Conservation (phyloP, 805 yeast species). For the Wickerhamiella hasegawae region DNA sequence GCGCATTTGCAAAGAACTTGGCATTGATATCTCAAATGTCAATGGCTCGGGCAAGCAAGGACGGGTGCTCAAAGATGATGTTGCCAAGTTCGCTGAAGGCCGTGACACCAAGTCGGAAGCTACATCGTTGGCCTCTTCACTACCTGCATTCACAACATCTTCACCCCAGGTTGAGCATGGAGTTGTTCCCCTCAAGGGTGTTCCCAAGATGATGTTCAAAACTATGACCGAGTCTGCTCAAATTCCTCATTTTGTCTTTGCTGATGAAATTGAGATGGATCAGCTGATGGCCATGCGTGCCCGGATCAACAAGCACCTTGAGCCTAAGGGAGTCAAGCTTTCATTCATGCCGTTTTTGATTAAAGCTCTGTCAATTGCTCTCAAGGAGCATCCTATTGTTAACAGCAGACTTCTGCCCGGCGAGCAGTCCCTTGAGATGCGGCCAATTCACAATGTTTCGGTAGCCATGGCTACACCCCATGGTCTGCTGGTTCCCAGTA, state of each 20-base stretch:
- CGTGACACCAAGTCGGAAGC: background rate
- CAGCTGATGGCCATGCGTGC: conserved; percentile 14
- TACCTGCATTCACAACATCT: conserved; percentile 3
- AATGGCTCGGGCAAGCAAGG: conserved; percentile 22
- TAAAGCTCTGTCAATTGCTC: conserved; percentile 20
- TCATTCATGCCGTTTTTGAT: conserved; percentile 23
- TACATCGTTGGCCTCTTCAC: background rate
- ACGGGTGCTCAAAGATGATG: conserved; percentile 22
- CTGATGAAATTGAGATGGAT: conserved; percentile 21
- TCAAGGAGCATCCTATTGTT: conserved; percentile 17
- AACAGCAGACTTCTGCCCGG: conserved; percentile 15
- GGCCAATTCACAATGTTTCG: conserved; percentile 19
- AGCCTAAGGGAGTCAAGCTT: conserved; percentile 9
- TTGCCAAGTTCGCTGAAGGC: conserved; percentile 6
- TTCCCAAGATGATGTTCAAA: conserved; percentile 21
- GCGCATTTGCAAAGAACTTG: conserved; percentile 18
- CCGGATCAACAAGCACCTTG: conserved; percentile 12
- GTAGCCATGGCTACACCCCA: conserved; percentile 23
- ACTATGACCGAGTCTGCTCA: conserved; percentile 20
- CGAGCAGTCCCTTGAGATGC: conserved; percentile 11
- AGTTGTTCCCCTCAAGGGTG: conserved; percentile 17
- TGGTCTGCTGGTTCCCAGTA: conserved; percentile 22
- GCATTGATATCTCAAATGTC: conserved; percentile 14
- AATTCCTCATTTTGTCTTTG: conserved; percentile 22
- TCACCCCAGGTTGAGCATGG: conserved; percentile 5